phyloP scores from a whole-genome alignment of 148 eudicot genomes.

The Vaccinium macrocarpon region DNA sequence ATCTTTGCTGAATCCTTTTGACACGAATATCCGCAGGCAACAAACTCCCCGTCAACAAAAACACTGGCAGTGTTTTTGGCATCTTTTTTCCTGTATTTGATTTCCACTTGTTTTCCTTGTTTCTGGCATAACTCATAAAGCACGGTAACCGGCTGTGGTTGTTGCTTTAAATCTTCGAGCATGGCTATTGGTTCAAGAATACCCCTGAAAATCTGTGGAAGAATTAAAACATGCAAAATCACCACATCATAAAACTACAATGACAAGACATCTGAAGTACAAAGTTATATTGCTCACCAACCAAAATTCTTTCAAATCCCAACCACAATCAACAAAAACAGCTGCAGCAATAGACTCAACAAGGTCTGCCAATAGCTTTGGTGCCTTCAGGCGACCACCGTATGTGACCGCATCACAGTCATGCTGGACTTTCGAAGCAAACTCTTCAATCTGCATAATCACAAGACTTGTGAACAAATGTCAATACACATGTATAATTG shows the following conservation, averaged over 20 bases:
- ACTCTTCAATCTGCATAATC: neutral
- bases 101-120: neutral
- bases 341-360: slow-evolving; percentile 7
- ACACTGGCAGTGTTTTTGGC: neutral
- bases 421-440: neutral
- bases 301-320: neutral
- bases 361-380: neutral
- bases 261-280: neutral
- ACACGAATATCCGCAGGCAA: neutral
- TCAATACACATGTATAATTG: neutral
- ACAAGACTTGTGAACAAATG: neutral
- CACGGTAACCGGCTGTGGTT: neutral
- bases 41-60: neutral
- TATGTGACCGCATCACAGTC: neutral
- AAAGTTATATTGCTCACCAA: neutral
- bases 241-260: neutral
- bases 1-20: slow-evolving; percentile 8
- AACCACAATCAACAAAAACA: neutral
- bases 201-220: neutral
- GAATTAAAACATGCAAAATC: neutral
- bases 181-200: neutral
- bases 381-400: neutral
- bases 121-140: neutral
- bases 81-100: neutral
- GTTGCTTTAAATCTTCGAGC: neutral